phyloP scores from a whole-genome alignment of 2,329 filamentous ascomycete genomes.

The Botrytis aclada region DNA sequence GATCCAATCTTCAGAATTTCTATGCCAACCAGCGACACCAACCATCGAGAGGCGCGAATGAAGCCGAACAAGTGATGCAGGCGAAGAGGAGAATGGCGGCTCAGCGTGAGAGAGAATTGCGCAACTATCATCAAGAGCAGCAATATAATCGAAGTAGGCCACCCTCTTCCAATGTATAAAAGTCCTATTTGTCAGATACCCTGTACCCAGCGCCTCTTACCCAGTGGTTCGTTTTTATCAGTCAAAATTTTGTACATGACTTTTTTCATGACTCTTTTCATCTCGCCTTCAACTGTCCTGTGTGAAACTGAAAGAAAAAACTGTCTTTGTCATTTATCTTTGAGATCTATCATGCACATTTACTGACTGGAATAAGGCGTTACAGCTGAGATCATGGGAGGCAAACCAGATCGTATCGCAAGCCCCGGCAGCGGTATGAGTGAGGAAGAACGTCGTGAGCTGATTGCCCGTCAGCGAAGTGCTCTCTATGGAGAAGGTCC shows the following conservation, averaged over 20 bases:
- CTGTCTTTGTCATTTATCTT: conserved; percentile 3
- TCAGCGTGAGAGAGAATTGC: conserved; percentile 96
- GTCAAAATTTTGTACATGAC: conserved; percentile 39
- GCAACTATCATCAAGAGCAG: conserved; percentile 99
- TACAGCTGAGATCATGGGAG: conserved; percentile 62
- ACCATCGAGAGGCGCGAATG: conserved; percentile 75
- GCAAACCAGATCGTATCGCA: conserved; percentile 82
- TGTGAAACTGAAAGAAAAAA: conserved; percentile 38
- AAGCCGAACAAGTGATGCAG: conserved; percentile 98
- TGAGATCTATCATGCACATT: conserved; percentile 31
- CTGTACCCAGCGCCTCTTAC: conserved; percentile 35
- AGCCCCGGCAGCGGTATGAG: conserved; percentile 80
- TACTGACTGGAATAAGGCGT: conserved; percentile 49
- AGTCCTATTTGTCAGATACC: conserved; percentile 39
- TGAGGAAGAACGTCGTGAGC: conserved; percentile 91
- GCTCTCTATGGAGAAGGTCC: conserved; percentile 81
- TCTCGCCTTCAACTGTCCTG: conserved; percentile 37
- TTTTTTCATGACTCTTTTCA: conserved; percentile 28
- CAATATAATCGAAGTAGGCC: conserved; percentile 99
- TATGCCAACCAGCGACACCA: conserved; percentile 93
- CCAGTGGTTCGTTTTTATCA: conserved; percentile 26
- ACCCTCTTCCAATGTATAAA: conserved; percentile 64
- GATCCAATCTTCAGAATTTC: conserved; percentile 84
- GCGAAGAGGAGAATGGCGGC: conserved; percentile 98
- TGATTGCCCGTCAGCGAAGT: conserved; percentile 93